Percentiles rank a stretch among this genome's conserved stretches.
Conservation (phyloP, 495 filamentous ascomycete genomes). For the Opeltia flavorubescens region DNA sequence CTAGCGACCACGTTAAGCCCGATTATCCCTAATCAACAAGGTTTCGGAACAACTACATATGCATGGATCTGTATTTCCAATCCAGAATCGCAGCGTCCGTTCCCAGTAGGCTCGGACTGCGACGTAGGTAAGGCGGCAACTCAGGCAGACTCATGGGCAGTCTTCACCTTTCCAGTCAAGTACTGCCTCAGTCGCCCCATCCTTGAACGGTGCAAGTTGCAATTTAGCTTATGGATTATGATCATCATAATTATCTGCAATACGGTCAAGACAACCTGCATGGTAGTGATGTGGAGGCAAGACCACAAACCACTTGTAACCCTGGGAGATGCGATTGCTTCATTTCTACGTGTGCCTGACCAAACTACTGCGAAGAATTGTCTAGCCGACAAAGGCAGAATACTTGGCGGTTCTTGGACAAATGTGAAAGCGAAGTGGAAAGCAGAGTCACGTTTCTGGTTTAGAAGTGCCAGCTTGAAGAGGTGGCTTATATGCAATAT, state of each 20-base stretch:
- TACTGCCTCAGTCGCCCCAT: constrained; percentile 28
- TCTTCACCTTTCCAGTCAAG: constrained; percentile 8
- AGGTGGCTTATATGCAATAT: constrained; percentile 12
- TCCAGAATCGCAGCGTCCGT: background rate
- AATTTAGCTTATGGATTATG: constrained; percentile 27
- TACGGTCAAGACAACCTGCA: constrained; percentile 25
- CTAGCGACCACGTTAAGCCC: background rate
- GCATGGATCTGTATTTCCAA: background rate
- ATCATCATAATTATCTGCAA: constrained; percentile 26
- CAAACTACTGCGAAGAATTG: constrained; percentile 22
- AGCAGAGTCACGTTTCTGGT: constrained; percentile 6
- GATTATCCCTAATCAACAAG: too few species aligned
- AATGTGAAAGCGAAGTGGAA: constrained; percentile 8
- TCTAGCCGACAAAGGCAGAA: constrained; percentile 10
- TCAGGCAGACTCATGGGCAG: background rate
- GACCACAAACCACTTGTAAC: constrained; percentile 28
- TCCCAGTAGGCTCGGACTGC: background rate
- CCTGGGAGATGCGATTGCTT: constrained; percentile 36
- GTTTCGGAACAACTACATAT: too few species aligned
- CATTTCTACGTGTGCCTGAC: constrained; percentile 32
- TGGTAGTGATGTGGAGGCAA: constrained; percentile 18
- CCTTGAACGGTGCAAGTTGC: constrained; percentile 26
- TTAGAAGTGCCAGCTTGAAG: constrained; percentile 5
- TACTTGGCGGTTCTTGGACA: constrained; percentile 4
- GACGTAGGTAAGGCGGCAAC: background rate